Conservation (phyloP, 306 rosid species). For the Rosa persica region DNA sequence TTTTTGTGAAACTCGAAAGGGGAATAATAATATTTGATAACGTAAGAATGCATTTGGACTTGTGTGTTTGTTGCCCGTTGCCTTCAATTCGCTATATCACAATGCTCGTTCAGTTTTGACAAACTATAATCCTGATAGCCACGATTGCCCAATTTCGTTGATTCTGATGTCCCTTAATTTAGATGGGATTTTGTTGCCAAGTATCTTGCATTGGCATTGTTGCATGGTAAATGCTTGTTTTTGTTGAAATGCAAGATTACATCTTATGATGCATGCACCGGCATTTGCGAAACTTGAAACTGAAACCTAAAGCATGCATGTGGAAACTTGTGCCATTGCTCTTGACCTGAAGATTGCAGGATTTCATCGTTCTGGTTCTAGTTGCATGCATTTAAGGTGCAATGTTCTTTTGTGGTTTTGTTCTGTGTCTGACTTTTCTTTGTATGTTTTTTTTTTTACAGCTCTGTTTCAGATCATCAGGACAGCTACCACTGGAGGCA, state of each 20-base stretch:
- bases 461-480: slow-evolving; percentile 97
- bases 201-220: not conserved
- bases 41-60: not conserved
- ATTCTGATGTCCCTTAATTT: not conserved
- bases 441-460: slow-evolving; percentile 30
- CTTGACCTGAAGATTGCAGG: not conserved
- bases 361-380: not conserved
- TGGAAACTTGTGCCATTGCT: not conserved
- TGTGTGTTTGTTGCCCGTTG: not conserved
- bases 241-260: not conserved
- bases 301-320: not conserved
- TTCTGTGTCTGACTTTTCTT: slow-evolving; percentile 14
- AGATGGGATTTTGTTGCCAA: not conserved
- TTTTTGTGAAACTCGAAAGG: not conserved
- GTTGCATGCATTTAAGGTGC: not conserved
- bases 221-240: not conserved
- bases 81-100: not conserved
- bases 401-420: not conserved
- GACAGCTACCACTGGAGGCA: slow-evolving; percentile 92
- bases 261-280: not conserved
- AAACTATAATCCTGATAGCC: not conserved
- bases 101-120: not conserved
- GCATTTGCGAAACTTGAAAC: not conserved
- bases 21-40: too few species aligned
- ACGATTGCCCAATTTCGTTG: not conserved